Evolutionary conservation across 768 basidiomycete genomes (phyloP).

Genomic region (Collybia sp.): DNA sequence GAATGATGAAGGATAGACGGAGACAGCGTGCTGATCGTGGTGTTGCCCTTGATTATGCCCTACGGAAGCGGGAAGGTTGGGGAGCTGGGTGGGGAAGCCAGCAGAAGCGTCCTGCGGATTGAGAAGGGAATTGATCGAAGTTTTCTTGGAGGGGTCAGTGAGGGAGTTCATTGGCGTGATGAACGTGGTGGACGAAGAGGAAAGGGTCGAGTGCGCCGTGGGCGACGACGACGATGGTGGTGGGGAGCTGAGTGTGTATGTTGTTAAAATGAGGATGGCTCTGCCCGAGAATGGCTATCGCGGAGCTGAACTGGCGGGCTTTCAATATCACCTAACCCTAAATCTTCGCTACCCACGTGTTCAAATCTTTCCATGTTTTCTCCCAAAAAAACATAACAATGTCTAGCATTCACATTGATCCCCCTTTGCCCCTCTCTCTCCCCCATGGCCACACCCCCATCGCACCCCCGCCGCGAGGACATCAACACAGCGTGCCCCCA

Average conservation of each 20-base stretch:
- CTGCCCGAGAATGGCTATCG: not conserved
- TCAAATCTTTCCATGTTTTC: too few relatives aligned
- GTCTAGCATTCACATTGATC: too few relatives aligned
- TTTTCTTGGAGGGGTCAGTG: conserved; percentile 34
- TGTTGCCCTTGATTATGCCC: conserved; percentile 14
- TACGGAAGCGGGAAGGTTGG: conserved; percentile 14
- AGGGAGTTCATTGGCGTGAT: conserved; percentile 21
- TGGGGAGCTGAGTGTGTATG: not conserved
- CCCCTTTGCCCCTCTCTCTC: too few relatives aligned
- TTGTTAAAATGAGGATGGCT: too few relatives aligned
- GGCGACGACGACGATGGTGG: not conserved
- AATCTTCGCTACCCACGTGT: not conserved
- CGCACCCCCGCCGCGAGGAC: too few relatives aligned
- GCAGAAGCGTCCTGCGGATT: conserved; percentile 32
- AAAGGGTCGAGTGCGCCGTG: not conserved
- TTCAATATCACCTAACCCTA: not conserved
- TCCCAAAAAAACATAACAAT: too few relatives aligned
- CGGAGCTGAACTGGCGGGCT: not conserved
- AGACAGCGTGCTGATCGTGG: conserved; percentile 14
- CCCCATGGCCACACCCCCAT: too few relatives aligned
- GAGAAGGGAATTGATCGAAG: conserved; percentile 35
- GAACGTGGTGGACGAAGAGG: not conserved
- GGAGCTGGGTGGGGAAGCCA: conserved; percentile 14
- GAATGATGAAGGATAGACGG: conserved; percentile 19
- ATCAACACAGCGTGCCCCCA: too few relatives aligned